Evolutionary conservation across 257 asterid genomes (phyloP).

Genomic region (Nicotiana benthamiana): DNA sequence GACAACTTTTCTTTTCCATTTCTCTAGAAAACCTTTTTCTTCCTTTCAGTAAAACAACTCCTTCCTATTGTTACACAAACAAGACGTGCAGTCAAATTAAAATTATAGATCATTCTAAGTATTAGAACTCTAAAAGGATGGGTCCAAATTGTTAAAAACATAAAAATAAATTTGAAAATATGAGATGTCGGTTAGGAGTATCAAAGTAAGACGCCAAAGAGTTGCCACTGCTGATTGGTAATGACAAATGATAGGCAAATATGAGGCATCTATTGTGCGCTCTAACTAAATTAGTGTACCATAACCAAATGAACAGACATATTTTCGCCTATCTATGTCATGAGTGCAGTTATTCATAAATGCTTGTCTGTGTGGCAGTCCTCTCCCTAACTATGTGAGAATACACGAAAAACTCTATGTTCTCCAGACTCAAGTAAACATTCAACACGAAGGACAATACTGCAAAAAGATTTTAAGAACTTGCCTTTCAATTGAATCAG

Average conservation of each 20-base stretch:
- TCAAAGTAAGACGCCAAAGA: not conserved
- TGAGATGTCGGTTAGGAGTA: not conserved
- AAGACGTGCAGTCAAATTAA: not conserved
- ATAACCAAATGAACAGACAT: conserved; percentile 2
- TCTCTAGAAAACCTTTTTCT: not conserved
- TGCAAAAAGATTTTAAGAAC: conserved; percentile 21
- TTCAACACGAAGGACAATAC: conserved; percentile 5
- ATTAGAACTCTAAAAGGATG: not conserved
- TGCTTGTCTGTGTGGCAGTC: not conserved
- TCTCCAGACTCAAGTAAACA: not conserved
- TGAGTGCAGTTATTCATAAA: not conserved
- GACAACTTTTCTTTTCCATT: not conserved
- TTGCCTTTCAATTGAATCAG: conserved; percentile 94
- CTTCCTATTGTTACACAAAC: not conserved
- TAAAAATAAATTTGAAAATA: not conserved
- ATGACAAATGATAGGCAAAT: not conserved
- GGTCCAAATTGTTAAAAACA: not conserved
- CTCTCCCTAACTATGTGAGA: not conserved
- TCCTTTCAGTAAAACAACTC: not conserved
- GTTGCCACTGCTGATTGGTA: not conserved
- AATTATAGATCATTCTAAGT: not conserved
- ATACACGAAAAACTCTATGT: not conserved
- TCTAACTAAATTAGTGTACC: not conserved
- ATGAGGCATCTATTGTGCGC: not conserved
- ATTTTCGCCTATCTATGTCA: not conserved